Evolutionary conservation across 768 basidiomycete species (phyloP).

Genomic region (Rubroboletus pulcherrimus): DNA sequence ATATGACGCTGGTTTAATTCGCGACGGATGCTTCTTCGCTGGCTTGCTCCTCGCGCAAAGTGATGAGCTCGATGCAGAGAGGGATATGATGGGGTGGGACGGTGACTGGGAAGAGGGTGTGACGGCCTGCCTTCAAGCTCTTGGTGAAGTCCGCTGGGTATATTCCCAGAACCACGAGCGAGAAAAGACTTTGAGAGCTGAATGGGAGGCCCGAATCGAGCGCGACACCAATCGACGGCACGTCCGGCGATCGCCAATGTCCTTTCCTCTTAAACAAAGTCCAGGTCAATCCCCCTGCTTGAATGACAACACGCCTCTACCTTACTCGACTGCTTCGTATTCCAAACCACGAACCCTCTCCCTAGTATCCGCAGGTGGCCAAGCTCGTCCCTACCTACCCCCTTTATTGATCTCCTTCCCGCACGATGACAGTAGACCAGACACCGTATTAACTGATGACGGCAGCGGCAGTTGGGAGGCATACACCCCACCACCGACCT

Average conservation of each 20-base stretch:
- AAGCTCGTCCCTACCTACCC: conserved; percentile 46
- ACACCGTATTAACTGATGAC: conserved; percentile 48
- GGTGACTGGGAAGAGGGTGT: conserved; percentile 32
- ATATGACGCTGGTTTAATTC: conserved; percentile 82
- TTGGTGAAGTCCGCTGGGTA: conserved; percentile 81
- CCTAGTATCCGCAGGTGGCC: conserved; percentile 32
- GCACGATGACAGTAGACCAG: conserved; percentile 51
- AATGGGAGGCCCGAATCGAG: conserved; percentile 40
- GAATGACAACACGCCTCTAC: conserved; percentile 18
- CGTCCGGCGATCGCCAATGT: conserved; percentile 21
- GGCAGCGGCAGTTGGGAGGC: conserved; percentile 53
- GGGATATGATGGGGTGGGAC: conserved; percentile 23
- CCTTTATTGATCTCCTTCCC: conserved; percentile 39
- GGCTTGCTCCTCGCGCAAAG: conserved; percentile 68
- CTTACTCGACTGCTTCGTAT: conserved; percentile 4
- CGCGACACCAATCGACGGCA: conserved; percentile 32
- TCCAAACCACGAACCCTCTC: conserved; percentile 24
- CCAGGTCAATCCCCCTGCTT: conserved; percentile 29
- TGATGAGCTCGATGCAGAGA: conserved; percentile 33
- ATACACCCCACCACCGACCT: conserved; percentile 62
- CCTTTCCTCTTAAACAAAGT: conserved; percentile 23
- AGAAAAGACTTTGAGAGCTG: conserved; percentile 52
- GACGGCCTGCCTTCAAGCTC: conserved; percentile 61
- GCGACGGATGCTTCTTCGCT: conserved; percentile 89
- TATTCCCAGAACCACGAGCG: conserved; percentile 73